Evolutionary conservation across 1,284 basidiomycete genomes (phyloP).

Genomic region (Cystobasidium slooffiae): DNA sequence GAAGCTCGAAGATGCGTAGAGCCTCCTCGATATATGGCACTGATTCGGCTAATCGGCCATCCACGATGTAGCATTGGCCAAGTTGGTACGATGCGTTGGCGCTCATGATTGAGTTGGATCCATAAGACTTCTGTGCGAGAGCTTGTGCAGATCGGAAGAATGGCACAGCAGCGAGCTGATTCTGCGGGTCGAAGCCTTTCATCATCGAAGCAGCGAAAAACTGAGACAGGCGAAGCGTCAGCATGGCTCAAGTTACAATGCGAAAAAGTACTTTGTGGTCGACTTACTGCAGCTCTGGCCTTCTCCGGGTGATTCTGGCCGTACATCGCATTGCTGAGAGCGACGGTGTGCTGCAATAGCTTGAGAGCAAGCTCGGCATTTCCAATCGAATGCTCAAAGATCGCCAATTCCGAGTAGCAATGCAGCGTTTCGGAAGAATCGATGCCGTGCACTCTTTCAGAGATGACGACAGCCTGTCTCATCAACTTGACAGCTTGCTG

Average conservation of each 20-base stretch:
- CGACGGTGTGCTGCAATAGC: slow-evolving; percentile 62
- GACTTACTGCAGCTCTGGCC: slow-evolving; percentile 40
- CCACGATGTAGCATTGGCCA: slow-evolving; percentile 42
- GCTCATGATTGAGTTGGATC: slow-evolving; percentile 40
- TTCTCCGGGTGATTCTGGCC: slow-evolving; percentile 60
- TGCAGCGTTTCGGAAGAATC: slow-evolving; percentile 63
- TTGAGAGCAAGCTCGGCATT: slow-evolving; percentile 59
- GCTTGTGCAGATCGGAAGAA: slow-evolving; percentile 38
- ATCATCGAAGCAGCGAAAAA: slow-evolving; percentile 36
- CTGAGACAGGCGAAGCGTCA: slow-evolving; percentile 4
- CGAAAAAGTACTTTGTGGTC: too few species aligned
- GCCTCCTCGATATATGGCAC: slow-evolving; percentile 38
- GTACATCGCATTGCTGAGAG: slow-evolving; percentile 62
- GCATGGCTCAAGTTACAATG: neutral
- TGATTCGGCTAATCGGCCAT: slow-evolving; percentile 32
- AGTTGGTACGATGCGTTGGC: slow-evolving; percentile 39
- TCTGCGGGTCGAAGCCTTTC: slow-evolving; percentile 9
- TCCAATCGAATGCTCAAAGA: slow-evolving; percentile 61
- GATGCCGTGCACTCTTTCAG: slow-evolving; percentile 63
- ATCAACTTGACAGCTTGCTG: slow-evolving; percentile 61
- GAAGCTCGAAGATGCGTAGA: slow-evolving; percentile 38
- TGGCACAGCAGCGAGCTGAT: slow-evolving; percentile 35
- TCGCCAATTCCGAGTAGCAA: slow-evolving; percentile 65
- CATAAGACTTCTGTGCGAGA: slow-evolving; percentile 25
- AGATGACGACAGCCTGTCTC: slow-evolving; percentile 63